Base-by-base conservation (phyloP, 2,329 filamentous ascomycete species). In the Pestalotiopsis sp. region DNA sequence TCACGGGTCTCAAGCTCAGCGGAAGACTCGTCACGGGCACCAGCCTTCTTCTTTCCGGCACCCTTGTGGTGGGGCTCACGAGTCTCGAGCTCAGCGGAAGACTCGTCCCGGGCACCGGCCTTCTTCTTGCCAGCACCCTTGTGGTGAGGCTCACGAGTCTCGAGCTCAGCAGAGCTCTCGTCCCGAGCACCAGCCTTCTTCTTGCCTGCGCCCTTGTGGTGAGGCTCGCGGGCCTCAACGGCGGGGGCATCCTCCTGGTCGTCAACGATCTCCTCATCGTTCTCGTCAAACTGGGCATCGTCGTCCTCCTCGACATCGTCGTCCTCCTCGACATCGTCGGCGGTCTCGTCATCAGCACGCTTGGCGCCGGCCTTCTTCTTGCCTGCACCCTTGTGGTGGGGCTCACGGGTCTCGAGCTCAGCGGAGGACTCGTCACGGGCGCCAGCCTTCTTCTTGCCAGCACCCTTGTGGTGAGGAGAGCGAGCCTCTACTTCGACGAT, bases 81-180 rank as follows among this genome's bases (percentile, higher is more conserved):
- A 17, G 69, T 57, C 64, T 68, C 67, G 12, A 62, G 67, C n/a
- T 68, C 61, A n/a, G 56, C 31, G 9, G 31, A 36, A 7, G 6
- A 9, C 31, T 39, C 36, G 3, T 12, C n/a, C 23, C 41, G 67
- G 69, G 57, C 70, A 13, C 65, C 65, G 31, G 67, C 67, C 56
- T 61, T 61, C n/a, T 38, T 57, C 25, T 27, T 56, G 12, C 71
- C 72, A 69, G 74, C 72, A 66, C 74, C 75, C 27, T 73, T 71
- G 61, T 69, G 68, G 63, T 69, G 65, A 23, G 69, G 68, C 65
- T 67, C 67, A 12, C 71, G 68, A 39, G 70, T 59, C 49, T 71
- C 69, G 23, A 65, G 63, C 41, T 67, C 65, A 13, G 17, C 66
- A 7, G 31, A 7, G 39, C 49, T 68, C 27, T 41, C 36, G 36